Evolutionary conservation across 257 asterid genomes (phyloP).

Genomic region (Scutellaria galericulata): DNA sequence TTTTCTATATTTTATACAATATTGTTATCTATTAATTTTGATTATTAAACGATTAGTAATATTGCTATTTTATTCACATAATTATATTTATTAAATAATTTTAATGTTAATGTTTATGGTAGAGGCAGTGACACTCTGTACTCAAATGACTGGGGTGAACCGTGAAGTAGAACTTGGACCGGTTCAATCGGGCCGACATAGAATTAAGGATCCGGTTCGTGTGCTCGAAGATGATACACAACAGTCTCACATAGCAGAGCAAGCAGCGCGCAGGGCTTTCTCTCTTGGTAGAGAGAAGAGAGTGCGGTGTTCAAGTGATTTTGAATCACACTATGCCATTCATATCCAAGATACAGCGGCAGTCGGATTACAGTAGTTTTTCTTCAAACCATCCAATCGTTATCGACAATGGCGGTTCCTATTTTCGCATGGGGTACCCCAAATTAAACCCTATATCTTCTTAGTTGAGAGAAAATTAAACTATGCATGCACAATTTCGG

Average conservation of each 20-base stretch:
- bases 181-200: no score
- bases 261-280: slow-evolving; percentile 23
- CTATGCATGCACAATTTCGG: neutral
- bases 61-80: no score
- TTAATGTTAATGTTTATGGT: no score
- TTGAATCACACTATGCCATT: slow-evolving; percentile 70
- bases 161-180: no score
- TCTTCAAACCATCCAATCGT: slow-evolving; percentile 79
- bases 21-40: no score
- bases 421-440: slow-evolving; percentile 89
- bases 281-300: slow-evolving; percentile 10
- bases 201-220: no score
- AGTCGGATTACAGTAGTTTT: slow-evolving; percentile 74
- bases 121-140: no score
- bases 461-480: neutral
- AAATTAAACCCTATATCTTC: slow-evolving; percentile 36
- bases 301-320: slow-evolving; percentile 1
- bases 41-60: no score
- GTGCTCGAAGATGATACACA: slow-evolving; percentile 10
- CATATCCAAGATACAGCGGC: slow-evolving; percentile 74
- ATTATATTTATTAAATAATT: no score
- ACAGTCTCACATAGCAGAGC: slow-evolving; percentile 9
- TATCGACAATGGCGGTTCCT: slow-evolving; percentile 95
- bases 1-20: no score
- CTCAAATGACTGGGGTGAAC: no score